Conservation (phyloP, 371 early-diverging fungal species). For the Basidiobolus meristosporus region DNA sequence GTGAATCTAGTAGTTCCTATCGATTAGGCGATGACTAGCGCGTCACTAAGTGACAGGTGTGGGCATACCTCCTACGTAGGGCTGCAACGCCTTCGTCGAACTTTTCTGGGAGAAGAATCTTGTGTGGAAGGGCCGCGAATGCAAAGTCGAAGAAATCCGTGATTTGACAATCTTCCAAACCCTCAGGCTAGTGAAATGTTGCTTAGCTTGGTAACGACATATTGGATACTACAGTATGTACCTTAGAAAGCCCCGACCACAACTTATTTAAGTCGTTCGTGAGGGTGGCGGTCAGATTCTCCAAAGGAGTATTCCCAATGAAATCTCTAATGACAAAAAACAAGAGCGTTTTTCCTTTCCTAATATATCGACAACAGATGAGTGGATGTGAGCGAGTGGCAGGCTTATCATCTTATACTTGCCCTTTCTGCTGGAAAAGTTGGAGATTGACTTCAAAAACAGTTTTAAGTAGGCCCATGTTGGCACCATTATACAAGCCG, state of each 20-base stretch:
- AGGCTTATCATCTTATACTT: no score
- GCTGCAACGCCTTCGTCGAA: conserved; percentile 55
- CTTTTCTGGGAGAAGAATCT: conserved; percentile 59
- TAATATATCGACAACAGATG: no score
- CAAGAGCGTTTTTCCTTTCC: conserved; percentile 74
- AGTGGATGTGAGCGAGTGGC: no score
- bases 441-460: conserved; percentile 96
- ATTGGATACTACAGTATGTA: conserved; percentile 8
- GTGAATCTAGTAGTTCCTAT: conserved; percentile 30
- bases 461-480: conserved; percentile 95
- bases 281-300: conserved; percentile 58
- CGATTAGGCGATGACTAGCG: no score
- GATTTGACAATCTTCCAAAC: conserved; percentile 54
- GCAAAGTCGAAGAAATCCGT: conserved; percentile 83
- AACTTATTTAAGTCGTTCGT: conserved; percentile 69
- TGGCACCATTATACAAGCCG: conserved; percentile 95
- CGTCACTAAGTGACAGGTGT: not conserved
- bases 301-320: conserved; percentile 72
- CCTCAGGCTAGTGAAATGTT: conserved; percentile 37
- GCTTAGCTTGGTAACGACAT: not conserved
- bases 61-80: conserved; percentile 39
- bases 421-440: conserved; percentile 67
- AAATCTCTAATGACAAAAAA: conserved; percentile 94
- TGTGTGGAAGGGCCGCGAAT: conserved; percentile 83
- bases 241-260: conserved; percentile 77